phyloP scores from a whole-genome alignment of 1,284 basidiomycete species.

The Ceratobasidium papillatum region DNA sequence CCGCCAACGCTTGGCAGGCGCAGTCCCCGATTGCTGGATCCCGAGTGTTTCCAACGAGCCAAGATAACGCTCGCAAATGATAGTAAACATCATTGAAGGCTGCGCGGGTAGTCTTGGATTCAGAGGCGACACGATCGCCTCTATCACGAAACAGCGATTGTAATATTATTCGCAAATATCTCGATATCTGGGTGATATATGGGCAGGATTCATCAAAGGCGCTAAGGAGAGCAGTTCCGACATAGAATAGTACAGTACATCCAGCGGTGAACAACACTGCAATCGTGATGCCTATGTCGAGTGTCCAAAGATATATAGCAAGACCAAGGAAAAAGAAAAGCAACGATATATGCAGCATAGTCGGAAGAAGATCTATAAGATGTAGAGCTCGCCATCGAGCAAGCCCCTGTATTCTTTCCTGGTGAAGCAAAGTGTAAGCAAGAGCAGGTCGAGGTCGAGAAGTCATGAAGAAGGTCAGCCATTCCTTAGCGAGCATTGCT shows the following conservation, averaged over 20 bases:
- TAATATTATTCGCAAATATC: background rate
- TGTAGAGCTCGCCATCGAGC: background rate
- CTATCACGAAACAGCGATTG: too few relatives aligned
- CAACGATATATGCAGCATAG: constrained; percentile 17
- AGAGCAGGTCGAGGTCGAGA: background rate
- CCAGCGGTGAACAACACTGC: background rate
- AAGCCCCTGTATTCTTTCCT: background rate
- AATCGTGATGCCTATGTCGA: background rate
- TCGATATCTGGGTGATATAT: background rate
- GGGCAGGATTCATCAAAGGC: constrained; percentile 7
- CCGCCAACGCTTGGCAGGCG: constrained; percentile 5
- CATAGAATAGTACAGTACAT: background rate
- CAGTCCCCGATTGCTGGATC: constrained; percentile 15
- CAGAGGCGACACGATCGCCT: too few relatives aligned
- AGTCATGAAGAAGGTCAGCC: background rate
- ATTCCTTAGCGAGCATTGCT: constrained; percentile 28
- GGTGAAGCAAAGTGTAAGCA: background rate
- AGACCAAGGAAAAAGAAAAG: constrained; percentile 16
- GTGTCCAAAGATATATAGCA: background rate
- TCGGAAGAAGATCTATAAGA: constrained; percentile 5
- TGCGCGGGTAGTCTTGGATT: background rate
- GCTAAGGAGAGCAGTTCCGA: background rate
- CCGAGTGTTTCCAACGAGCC: constrained; percentile 4
- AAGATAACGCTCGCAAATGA: background rate
- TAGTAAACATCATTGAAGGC: too few relatives aligned